A percentile compares a stretch with the other conserved stretches of the same genome.
Evolutionary conservation across 495 filamentous ascomycete genomes (phyloP).

Genomic region (Aspergillus leporis): DNA sequence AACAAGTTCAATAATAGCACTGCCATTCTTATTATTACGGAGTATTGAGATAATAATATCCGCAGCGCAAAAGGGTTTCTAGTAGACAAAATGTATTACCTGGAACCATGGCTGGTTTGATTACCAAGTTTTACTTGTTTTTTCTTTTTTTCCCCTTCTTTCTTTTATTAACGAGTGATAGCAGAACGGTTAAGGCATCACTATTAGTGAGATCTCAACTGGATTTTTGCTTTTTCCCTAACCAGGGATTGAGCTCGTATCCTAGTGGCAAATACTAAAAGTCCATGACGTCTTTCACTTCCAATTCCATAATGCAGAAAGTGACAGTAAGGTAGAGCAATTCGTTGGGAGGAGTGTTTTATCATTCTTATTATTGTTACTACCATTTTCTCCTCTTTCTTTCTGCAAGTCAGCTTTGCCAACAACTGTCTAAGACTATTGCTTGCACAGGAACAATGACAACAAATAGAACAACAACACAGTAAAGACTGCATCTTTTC

Average conservation of each 20-base stretch:
- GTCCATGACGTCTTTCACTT: constrained; percentile 32
- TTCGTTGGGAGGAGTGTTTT: no score
- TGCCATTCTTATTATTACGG: background rate
- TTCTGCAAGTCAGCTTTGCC: background rate
- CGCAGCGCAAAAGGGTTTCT: background rate
- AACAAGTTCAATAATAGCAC: constrained; percentile 18
- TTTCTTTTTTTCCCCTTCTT: background rate
- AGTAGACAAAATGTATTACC: background rate
- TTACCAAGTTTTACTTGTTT: background rate
- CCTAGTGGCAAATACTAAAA: constrained; percentile 23
- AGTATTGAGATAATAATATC: background rate
- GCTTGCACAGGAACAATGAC: background rate
- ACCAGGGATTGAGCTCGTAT: constrained; percentile 13
- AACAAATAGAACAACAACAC: constrained; percentile 2
- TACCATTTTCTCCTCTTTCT: background rate
- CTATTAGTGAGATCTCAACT: background rate
- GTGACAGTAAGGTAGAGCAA: background rate
- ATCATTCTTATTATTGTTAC: no score
- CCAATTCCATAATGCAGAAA: background rate
- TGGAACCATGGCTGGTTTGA: background rate
- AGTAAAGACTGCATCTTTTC: background rate
- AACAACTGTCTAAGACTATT: background rate
- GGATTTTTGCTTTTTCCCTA: background rate
- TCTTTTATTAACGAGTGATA: background rate
- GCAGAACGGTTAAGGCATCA: background rate